Evolutionary conservation across 768 basidiomycete genomes (phyloP).

Genomic region (Collybiopsis confluens): DNA sequence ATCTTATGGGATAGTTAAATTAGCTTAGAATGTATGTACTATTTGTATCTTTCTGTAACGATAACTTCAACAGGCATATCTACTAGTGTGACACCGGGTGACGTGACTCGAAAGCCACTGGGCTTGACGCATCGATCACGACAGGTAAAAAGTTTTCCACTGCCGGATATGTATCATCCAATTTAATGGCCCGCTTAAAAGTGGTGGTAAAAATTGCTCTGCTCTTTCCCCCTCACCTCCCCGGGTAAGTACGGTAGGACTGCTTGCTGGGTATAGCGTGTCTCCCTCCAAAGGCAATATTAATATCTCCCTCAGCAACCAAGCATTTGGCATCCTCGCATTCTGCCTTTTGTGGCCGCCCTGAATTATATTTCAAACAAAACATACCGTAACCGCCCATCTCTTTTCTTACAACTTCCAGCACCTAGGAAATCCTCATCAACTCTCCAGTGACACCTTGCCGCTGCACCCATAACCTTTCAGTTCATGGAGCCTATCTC

Average conservation of each 20-base stretch:
- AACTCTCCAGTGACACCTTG: conserved; percentile 3
- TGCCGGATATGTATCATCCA: too few species aligned
- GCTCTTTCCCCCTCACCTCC: not conserved
- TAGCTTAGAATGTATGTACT: not conserved
- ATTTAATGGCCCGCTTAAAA: conserved; percentile 1
- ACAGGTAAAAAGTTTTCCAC: too few species aligned
- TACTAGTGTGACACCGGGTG: too few species aligned
- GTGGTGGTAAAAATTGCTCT: not conserved
- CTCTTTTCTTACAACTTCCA: conserved; percentile 19
- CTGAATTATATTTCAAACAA: conserved; percentile 6
- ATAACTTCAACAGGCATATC: too few species aligned
- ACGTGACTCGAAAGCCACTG: too few species aligned
- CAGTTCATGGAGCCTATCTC: not conserved
- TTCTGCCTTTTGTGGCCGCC: conserved; percentile 4
- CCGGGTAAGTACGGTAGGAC: too few species aligned
- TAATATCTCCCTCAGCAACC: conserved; percentile 3
- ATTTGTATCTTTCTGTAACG: too few species aligned
- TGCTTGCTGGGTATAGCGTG: not conserved
- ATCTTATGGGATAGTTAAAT: not conserved
- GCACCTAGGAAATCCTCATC: conserved; percentile 8
- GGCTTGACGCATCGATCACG: too few species aligned
- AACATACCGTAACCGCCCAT: conserved; percentile 14
- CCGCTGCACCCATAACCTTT: not conserved
- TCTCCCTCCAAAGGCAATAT: not conserved
- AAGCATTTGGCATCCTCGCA: not conserved